Evolutionary conservation across 139 green algal genomes (phyloP).

Genomic region (Pleodorina starrii): DNA sequence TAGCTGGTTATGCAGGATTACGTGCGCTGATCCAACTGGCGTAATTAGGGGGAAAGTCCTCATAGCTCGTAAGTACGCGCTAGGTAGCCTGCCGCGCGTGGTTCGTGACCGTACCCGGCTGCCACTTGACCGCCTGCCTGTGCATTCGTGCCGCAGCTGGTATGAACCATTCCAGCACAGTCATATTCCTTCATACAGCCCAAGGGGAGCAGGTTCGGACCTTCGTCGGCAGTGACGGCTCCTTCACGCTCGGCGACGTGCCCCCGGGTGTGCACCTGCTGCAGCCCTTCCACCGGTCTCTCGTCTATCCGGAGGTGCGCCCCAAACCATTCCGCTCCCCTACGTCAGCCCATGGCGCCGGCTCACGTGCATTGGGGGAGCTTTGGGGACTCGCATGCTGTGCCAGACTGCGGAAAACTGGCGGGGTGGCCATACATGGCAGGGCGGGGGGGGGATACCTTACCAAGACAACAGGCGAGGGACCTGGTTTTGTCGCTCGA

Average conservation of each 20-base stretch:
- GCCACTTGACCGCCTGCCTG: too few species aligned
- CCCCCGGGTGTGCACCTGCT: slow-evolving; percentile 54
- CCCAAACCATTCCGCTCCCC: background rate
- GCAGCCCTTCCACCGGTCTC: slow-evolving; percentile 36
- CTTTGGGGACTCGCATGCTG: too few species aligned
- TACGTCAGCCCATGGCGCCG: too few species aligned
- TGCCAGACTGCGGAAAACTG: too few species aligned
- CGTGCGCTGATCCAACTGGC: background rate
- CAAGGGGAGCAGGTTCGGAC: slow-evolving; percentile 49
- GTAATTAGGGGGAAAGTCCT: slow-evolving; percentile 1
- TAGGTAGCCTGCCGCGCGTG: too few species aligned
- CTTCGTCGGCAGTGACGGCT: slow-evolving; percentile 52
- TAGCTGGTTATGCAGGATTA: background rate
- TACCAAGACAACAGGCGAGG: too few species aligned
- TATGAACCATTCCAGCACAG: slow-evolving; percentile 3
- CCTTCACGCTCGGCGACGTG: slow-evolving; percentile 56
- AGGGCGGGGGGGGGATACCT: too few species aligned
- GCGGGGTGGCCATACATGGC: too few species aligned
- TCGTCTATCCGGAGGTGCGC: slow-evolving; percentile 61
- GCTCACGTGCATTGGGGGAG: too few species aligned
- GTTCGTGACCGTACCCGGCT: too few species aligned
- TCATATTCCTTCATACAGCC: slow-evolving; percentile 32
- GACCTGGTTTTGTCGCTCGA: too few species aligned
- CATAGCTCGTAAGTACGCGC: slow-evolving; percentile 26
- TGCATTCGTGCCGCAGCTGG: background rate